Evolutionary conservation across 108 stramenopile species (phyloP).

Genomic region (Nannochloropsis gaditana): DNA sequence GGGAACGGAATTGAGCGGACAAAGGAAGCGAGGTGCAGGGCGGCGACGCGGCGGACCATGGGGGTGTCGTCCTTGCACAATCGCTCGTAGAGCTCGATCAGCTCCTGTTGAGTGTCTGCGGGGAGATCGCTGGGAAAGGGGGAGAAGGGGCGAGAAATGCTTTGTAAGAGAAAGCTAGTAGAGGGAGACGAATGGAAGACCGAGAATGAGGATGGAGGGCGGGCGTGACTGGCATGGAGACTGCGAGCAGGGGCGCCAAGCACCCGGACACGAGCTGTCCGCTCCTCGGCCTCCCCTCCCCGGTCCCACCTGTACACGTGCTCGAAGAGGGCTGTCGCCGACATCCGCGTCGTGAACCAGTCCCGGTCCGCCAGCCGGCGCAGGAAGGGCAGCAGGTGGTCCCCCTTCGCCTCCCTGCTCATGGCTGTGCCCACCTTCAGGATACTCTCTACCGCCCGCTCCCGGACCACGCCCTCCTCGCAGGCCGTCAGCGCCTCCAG

Average conservation of each 20-base stretch:
- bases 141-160: background rate
- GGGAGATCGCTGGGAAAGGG: conserved; percentile 2
- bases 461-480: conserved; percentile 90
- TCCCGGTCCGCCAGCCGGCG: conserved; percentile 74
- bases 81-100: conserved; percentile 56
- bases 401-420: conserved; percentile 54
- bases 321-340: conserved; percentile 69
- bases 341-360: conserved; percentile 94
- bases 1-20: conserved; percentile 20
- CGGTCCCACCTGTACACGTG: conserved; percentile 47
- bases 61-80: conserved; percentile 88
- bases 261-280: too few relatives aligned
- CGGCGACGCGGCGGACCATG: conserved; percentile 85
- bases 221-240: background rate
- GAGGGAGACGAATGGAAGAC: too few relatives aligned
- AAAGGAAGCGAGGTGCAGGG: conserved; percentile 67
- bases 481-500: conserved; percentile 78
- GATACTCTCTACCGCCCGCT: conserved; percentile 69
- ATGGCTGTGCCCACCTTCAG: conserved; percentile 56
- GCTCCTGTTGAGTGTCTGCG: background rate
- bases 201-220: background rate
- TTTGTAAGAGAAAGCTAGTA: too few relatives aligned
- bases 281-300: background rate
- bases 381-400: conserved; percentile 67
- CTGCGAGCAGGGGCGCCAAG: too few relatives aligned